Evolutionary conservation across 495 filamentous ascomycete species (phyloP).

Genomic region (Aspergillus cavernicola): DNA sequence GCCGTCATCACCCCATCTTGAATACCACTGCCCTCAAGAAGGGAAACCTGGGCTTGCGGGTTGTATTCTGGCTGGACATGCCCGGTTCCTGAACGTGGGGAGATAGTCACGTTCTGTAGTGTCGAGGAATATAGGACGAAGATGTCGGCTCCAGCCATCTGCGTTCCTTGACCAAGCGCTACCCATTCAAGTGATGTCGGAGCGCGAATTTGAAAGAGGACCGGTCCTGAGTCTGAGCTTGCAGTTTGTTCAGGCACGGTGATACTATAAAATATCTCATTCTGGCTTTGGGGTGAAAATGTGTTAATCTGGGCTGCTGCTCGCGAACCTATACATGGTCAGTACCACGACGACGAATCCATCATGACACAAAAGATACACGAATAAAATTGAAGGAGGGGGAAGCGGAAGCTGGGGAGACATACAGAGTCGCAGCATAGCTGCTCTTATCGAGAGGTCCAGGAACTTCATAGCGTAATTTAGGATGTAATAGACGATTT

Average conservation of each 20-base stretch:
- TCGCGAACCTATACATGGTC: slow-evolving; percentile 8
- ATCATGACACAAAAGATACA: not conserved
- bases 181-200: slow-evolving; percentile 61
- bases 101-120: slow-evolving; percentile 59
- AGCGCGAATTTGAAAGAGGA: slow-evolving; percentile 65
- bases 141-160: slow-evolving; percentile 63
- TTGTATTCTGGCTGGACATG: slow-evolving; percentile 53
- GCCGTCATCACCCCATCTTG: slow-evolving; percentile 53
- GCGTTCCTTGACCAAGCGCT: slow-evolving; percentile 57
- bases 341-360: not conserved
- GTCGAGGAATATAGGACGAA: slow-evolving; percentile 61
- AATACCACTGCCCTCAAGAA: slow-evolving; percentile 62
- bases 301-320: slow-evolving; percentile 25
- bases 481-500: too few relatives aligned
- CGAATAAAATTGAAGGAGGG: not conserved
- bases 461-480: too few relatives aligned
- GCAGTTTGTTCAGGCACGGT: slow-evolving; percentile 29
- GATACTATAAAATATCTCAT: slow-evolving; percentile 32
- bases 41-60: slow-evolving; percentile 42
- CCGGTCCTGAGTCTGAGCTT: slow-evolving; percentile 27
- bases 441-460: too few relatives aligned
- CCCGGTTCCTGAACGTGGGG: slow-evolving; percentile 53
- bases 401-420: not conserved
- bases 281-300: slow-evolving; percentile 23
- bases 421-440: slow-evolving; percentile 5